A percentile compares a stretch with the other conserved stretches of the same genome.
Evolutionary conservation across 2,329 filamentous ascomycete genomes (phyloP).

Genomic region (Moelleriella libera): DNA sequence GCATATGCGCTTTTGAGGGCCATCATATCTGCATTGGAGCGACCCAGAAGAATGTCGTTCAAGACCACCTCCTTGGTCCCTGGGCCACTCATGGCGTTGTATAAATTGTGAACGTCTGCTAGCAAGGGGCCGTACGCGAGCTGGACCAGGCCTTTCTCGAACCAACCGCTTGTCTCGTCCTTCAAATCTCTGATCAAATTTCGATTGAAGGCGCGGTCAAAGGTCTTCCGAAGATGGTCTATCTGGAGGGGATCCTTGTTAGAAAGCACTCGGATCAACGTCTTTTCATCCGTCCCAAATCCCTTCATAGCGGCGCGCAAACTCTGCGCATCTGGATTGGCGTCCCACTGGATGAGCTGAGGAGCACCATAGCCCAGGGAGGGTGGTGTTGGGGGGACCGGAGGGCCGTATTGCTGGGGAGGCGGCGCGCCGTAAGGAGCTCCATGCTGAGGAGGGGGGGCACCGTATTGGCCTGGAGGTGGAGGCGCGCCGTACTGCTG

Average conservation of each 20-base stretch:
- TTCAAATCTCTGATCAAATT: constrained; percentile 63
- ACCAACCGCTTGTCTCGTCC: constrained; percentile 61
- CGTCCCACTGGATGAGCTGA: constrained; percentile 57
- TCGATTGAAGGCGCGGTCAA: constrained; percentile 48
- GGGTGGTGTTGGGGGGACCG: constrained; percentile 43
- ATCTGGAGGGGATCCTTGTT: constrained; percentile 69
- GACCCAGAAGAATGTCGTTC: constrained; percentile 71
- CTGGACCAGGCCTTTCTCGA: constrained; percentile 61
- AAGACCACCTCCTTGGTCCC: constrained; percentile 80
- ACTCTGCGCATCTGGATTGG: constrained; percentile 51
- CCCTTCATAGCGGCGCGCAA: constrained; percentile 83
- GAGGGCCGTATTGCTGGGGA: constrained; percentile 20
- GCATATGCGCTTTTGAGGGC: constrained; percentile 76
- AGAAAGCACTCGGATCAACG: constrained; percentile 55
- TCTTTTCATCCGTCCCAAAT: constrained; percentile 76
- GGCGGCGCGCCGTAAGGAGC: constrained; percentile 20
- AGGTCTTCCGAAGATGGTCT: constrained; percentile 52
- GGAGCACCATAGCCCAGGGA: constrained; percentile 63
- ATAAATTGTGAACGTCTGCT: constrained; percentile 58
- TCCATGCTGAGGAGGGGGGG: constrained; percentile 20
- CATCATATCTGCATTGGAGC: constrained; percentile 75
- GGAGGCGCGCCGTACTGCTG: constrained; percentile 14
- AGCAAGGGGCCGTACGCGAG: constrained; percentile 66
- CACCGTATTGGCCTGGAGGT: constrained; percentile 23
- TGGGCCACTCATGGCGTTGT: constrained; percentile 58